Conservation (phyloP, 148 eudicot genomes). For the Tetragonia tetragonoides region DNA sequence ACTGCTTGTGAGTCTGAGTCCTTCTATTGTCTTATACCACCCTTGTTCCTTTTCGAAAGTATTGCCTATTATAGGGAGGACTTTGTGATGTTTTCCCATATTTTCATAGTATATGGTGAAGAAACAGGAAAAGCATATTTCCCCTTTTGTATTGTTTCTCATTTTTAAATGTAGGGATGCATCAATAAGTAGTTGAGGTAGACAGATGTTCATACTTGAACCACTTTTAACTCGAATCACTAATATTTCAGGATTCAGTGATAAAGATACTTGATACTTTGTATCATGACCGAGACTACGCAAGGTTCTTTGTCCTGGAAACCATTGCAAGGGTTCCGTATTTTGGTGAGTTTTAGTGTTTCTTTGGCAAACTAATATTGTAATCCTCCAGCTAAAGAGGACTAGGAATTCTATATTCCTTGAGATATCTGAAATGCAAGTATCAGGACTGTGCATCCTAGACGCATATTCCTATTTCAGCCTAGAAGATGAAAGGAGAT, state of each 20-base stretch:
- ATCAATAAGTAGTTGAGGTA: not conserved
- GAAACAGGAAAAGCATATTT: too few relatives aligned
- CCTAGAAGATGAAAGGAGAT: conserved; percentile 2
- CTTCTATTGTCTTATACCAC: too few relatives aligned
- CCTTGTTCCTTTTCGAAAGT: too few relatives aligned
- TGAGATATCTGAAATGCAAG: not conserved
- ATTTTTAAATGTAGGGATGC: conserved; percentile 12
- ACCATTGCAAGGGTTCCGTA: conserved; percentile 98
- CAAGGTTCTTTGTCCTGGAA: conserved; percentile 94
- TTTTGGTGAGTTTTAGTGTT: conserved; percentile 66
- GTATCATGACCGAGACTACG: conserved; percentile 79
- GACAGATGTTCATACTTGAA: not conserved
- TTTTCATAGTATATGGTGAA: too few relatives aligned
- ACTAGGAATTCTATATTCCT: not conserved
- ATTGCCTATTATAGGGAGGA: too few relatives aligned
- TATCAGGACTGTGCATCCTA: not conserved
- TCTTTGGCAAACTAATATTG: conserved; percentile 2
- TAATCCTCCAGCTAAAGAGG: conserved; percentile 3
- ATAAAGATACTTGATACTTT: conserved; percentile 87
- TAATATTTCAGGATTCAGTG: conserved; percentile 76
- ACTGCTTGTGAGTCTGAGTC: too few relatives aligned
- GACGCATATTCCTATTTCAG: not conserved
- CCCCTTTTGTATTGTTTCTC: not conserved
- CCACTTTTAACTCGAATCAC: conserved; percentile 11
- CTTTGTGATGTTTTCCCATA: too few relatives aligned